Evolutionary conservation across 1,139 yeast species (phyloP).

Genomic region (Starmera stellimalicola): DNA sequence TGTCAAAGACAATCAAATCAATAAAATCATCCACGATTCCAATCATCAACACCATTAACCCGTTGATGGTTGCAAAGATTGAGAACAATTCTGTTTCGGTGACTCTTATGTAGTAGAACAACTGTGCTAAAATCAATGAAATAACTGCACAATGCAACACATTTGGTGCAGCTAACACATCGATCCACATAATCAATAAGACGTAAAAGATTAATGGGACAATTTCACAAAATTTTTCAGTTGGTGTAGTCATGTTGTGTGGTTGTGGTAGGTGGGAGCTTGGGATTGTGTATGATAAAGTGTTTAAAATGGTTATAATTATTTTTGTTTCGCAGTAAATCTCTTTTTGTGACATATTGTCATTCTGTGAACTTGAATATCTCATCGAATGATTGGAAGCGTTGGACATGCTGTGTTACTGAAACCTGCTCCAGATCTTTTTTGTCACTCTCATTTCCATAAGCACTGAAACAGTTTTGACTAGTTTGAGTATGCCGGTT

Average conservation of each 20-base stretch:
- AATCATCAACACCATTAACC: conserved; percentile 1
- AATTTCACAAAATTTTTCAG: too few relatives aligned
- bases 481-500: too few relatives aligned
- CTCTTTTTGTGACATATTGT: neutral
- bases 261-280: too few relatives aligned
- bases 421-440: neutral
- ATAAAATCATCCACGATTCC: conserved; percentile 1
- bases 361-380: neutral
- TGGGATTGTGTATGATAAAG: too few relatives aligned
- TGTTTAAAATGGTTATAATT: too few relatives aligned
- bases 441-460: neutral
- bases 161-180: conserved; percentile 2
- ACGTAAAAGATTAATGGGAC: neutral
- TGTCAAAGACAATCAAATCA: neutral
- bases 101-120: conserved; percentile 2
- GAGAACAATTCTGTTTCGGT: neutral
- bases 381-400: neutral
- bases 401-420: neutral
- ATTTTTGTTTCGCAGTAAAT: conserved; percentile 2
- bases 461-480: neutral
- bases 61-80: conserved; percentile 2
- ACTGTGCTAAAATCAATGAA: conserved; percentile 4
- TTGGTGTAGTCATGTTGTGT: too few relatives aligned
- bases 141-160: conserved; percentile 1
- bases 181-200: conserved; percentile 1